Evolutionary conservation across 495 filamentous ascomycete species (phyloP), one percentile per base, ranked within the genome.

Genomic region (Clavariopsis aquatica): DNA sequence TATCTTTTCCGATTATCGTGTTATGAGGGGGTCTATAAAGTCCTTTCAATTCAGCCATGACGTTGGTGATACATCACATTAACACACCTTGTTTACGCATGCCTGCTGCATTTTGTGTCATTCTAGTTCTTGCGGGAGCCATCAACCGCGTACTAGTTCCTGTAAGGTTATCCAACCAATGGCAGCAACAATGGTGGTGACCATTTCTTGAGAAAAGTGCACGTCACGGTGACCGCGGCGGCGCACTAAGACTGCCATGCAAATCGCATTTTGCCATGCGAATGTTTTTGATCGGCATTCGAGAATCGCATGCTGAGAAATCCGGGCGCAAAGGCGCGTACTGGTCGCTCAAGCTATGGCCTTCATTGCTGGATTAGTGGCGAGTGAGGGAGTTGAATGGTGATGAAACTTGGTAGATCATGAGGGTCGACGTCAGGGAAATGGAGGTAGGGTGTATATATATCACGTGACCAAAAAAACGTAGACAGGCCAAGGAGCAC

Each of bases 261-360:
- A 19, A 22, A 43, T 57, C 54, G 6, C 36, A 41, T 19, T 57
- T 57, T 57, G 41, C 55, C 36, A 58, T 58, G 36, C 27, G 38
- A 17, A 43, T n/a, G n/a, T 43, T 7, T n/a, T 10, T 2, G 15
- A 43, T 43, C 38, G 38, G 38, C 38, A 43, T 43, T n/a, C 38
- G 38, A 43, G 13, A 43, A 43, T 9, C n/a, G 38, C 38, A 43
- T 43, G 38, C 38, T 43, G 38, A 43, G 38, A 43, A 43, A 43
- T 43, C 6, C 38, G 13, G 38, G 38, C n/a, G 38, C 8, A 17
- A 17, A 43, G 38, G 15, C 31, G 31, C 6, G 13, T 36, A n/a
- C n/a, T n/a, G n/a, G n/a, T n/a, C n/a, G n/a, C n/a, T n/a, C n/a
- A n/a, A n/a, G n/a, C n/a, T n/a, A n/a, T n/a, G n/a, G n/a, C n/a